Evolutionary conservation across 1,284 basidiomycete species (phyloP).

Genomic region (Pyrrhoderma lamaoense): DNA sequence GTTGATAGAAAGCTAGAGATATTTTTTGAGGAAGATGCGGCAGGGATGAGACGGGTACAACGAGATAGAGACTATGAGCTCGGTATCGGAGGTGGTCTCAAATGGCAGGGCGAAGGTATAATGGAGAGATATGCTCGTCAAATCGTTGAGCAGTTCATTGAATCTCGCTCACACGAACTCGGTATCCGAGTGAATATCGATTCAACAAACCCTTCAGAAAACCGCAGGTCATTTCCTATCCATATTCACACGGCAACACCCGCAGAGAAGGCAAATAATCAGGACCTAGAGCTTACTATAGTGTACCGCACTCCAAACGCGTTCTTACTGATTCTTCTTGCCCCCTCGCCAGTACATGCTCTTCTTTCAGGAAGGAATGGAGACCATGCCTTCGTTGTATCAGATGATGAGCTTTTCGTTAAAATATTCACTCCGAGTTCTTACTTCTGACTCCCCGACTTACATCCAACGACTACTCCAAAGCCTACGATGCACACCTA

Average conservation of each 20-base stretch:
- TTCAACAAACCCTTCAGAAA: conserved; percentile 23
- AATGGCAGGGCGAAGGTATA: conserved; percentile 37
- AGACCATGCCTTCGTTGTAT: conserved; percentile 31
- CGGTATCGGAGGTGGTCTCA: conserved; percentile 33
- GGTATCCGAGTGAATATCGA: conserved; percentile 33
- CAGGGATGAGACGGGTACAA: not conserved
- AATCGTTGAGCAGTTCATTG: conserved; percentile 32
- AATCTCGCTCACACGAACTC: conserved; percentile 28
- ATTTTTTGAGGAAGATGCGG: not conserved
- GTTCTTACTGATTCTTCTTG: conserved; percentile 44
- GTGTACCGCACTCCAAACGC: conserved; percentile 45
- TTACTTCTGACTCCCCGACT: not conserved
- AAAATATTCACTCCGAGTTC: conserved; percentile 29
- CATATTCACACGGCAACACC: not conserved
- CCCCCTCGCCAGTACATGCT: conserved; percentile 38
- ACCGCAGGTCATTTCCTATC: conserved; percentile 9
- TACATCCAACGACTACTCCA: not conserved
- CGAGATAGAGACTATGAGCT: conserved; percentile 1
- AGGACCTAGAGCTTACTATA: conserved; percentile 31
- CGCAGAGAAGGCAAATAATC: not conserved
- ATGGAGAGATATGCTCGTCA: conserved; percentile 36
- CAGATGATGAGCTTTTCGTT: conserved; percentile 31
- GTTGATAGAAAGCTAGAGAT: conserved; percentile 21
- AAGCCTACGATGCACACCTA: not conserved
- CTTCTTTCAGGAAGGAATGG: conserved; percentile 30